Base-by-base conservation (phyloP, 2,329 filamentous ascomycete species). In the Talaromyces albobiverticillius region DNA sequence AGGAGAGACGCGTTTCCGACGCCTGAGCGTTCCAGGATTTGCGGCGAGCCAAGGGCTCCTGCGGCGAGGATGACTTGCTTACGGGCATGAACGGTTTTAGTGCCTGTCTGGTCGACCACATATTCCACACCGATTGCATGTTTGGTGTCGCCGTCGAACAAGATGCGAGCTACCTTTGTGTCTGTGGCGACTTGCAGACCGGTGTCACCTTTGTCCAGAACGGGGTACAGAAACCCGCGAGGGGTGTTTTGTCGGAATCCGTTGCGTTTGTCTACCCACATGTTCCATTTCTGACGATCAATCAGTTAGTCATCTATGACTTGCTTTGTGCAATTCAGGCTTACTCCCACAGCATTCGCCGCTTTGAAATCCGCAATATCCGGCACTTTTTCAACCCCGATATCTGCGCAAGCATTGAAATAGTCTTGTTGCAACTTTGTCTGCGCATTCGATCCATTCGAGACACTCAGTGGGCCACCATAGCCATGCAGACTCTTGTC, bases 121-220 rank as follows among this genome's bases (percentile, higher is more conserved):
- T 80, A 84, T 60, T 86, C 81, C 1, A 88, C 77, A 0, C 83
- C 85, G 0, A 76, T 71, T 3, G 85, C 85, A 49, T 10, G 31
- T 40, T 76, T 82, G 22, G 73, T 76, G 2, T 75, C 71, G 9
- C 16, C 18, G 4, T 80, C 73, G 48, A 85, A 81, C 4, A 85
- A 55, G 0, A 86, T 75, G 2, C 76, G 77, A 2, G 77, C 68
- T 0, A 87, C 82, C 55, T 80, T 80, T 2, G 79, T 77, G 59
- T 85, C 76, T 0, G 79, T 71, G 0, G 87, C 71, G 4, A 87
- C 72, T 55, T 86, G 80, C 2, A 87, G 76, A 53, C 40, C 41
- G 3, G 59, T 57, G 29, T 57, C 51, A 11, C 47, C 54, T 50
- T 49, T 47, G 34, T 60, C 59, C 7, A 60, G 9, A 26, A 57